phyloP scores from a whole-genome alignment of 495 filamentous ascomycete genomes.

The Thermochaetoides thermophila region DNA sequence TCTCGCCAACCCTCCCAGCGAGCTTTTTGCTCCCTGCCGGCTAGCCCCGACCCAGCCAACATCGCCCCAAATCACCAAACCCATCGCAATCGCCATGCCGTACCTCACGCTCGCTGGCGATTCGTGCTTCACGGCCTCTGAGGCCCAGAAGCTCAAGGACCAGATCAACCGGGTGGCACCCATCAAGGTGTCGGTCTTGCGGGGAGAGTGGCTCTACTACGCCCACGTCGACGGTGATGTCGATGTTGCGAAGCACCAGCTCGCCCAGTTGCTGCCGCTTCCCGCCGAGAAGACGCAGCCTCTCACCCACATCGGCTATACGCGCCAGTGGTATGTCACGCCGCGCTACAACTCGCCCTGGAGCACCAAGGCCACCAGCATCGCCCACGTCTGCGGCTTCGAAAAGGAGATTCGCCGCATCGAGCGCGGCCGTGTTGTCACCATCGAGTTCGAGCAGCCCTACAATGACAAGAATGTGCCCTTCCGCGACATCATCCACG shows the following conservation, averaged over 20 bases:
- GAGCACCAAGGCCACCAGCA: conserved; percentile 91
- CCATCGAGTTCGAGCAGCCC: conserved; percentile 41
- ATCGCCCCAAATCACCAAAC: too few relatives aligned
- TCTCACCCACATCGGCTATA: conserved; percentile 18
- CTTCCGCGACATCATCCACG: conserved; percentile 60
- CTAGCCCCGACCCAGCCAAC: too few relatives aligned
- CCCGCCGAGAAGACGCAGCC: conserved; percentile 8
- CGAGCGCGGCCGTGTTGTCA: conserved; percentile 67
- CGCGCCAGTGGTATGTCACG: conserved; percentile 44
- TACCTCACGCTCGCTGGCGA: conserved; percentile 28
- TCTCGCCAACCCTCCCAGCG: conserved; percentile 7
- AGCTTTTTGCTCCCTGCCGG: too few relatives aligned
- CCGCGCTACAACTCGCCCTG: conserved; percentile 91
- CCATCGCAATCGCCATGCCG: conserved; percentile 13
- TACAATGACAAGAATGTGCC: conserved; percentile 35
- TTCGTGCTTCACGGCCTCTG: conserved; percentile 35
- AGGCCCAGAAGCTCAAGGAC: conserved; percentile 34
- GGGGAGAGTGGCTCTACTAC: conserved; percentile 39
- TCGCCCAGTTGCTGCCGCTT: conserved; percentile 29
- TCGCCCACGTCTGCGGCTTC: conserved; percentile 82
- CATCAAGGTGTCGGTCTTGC: conserved; percentile 26
- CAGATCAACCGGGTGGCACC: conserved; percentile 29
- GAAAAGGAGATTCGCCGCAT: conserved; percentile 60
- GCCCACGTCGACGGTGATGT: conserved; percentile 24
- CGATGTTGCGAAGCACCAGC: conserved; percentile 19